Evolutionary conservation across 352 stramenopile species (phyloP), one percentile per base, ranked within the genome.

Genomic region (Globisporangium heterothallicum): DNA sequence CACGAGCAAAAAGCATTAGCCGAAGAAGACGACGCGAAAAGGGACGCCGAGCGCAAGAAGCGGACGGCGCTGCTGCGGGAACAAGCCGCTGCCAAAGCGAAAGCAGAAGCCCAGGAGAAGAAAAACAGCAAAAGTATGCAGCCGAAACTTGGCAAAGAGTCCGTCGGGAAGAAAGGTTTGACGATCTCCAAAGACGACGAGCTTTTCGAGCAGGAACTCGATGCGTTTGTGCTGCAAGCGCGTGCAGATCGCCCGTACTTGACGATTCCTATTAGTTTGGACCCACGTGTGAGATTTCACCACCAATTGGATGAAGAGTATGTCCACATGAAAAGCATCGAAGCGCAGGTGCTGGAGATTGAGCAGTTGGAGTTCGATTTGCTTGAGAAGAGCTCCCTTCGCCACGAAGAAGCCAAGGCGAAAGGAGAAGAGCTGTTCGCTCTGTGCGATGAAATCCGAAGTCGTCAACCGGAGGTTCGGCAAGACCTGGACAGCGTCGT

Each of bases 311-410:
- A 87, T 14, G 63, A 69, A 4, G 78, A 89, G 43, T 89, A 67
- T 18, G 67, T 78, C 0, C 78, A 89, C 58, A 72, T 83, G 61
- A 86, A 81, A 45, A 63, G 64, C 35, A 58, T 86, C 35, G 78
- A 89, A 35, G 52, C 69, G 12, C 55, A 68, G 13, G 63, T 70
- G 43, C 40, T 81, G n/a, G 53, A 58, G 45, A 60, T 75, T 6
- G 78, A 89, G 40, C 74, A 79, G 45, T 54, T 73, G 2, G 78
- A 89, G 56, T 89, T 83, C 40, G 70, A 84, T 49, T 47, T 89
- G 14, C 55, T 89, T 0, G 78, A 89, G 52, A 89, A 89, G 49
- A 84, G 59, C 10, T 30, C 73, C n/a, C 22, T 73, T 35, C 66
- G 78, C 0, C 52, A 78, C 2, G 75, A 89, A 64, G 73, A 84